These are phyloP conservation scores for Trichopus zeylanicus DNA, from an alignment of 116 monocot genomes.

Conservation along the genomic window DNA sequence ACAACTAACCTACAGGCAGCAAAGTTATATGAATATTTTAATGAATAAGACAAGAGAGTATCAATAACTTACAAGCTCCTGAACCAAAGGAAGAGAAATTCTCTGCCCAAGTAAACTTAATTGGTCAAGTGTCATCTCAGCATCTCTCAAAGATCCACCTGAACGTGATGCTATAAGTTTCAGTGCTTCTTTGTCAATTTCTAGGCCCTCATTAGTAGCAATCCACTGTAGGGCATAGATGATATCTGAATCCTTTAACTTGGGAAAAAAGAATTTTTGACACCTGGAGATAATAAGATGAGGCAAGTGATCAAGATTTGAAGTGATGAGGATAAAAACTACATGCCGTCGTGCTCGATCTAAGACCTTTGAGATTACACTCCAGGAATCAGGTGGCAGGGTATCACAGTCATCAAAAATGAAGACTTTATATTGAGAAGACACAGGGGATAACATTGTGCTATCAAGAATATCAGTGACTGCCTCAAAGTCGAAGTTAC, in stretches of 20 bases:
- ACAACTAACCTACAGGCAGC: no score
- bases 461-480: constrained; percentile 39
- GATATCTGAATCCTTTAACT: constrained; percentile 58
- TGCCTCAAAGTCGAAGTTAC: constrained; percentile 39
- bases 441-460: constrained; percentile 8
- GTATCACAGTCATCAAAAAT: constrained; percentile 60
- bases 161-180: constrained; percentile 80
- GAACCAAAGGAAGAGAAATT: constrained; percentile 77
- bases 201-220: constrained; percentile 46
- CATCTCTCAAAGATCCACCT: constrained; percentile 95
- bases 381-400: constrained; percentile 39
- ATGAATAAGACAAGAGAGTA: background rate
- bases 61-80: constrained; percentile 82
- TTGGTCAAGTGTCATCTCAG: constrained; percentile 95
- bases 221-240: constrained; percentile 35
- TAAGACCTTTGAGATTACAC: constrained; percentile 34
- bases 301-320: constrained; percentile 39
- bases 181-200: constrained; percentile 74
- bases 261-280: constrained; percentile 78
- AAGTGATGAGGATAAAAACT: constrained; percentile 49
- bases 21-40: background rate
- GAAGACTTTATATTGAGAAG: constrained; percentile 48
- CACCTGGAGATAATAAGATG: constrained; percentile 75
- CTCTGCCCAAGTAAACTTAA: constrained; percentile 85
- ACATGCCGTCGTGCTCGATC: constrained; percentile 39